phyloP scores from a whole-genome alignment of 2,329 filamentous ascomycete species.

The Verticillium nonalfalfae region DNA sequence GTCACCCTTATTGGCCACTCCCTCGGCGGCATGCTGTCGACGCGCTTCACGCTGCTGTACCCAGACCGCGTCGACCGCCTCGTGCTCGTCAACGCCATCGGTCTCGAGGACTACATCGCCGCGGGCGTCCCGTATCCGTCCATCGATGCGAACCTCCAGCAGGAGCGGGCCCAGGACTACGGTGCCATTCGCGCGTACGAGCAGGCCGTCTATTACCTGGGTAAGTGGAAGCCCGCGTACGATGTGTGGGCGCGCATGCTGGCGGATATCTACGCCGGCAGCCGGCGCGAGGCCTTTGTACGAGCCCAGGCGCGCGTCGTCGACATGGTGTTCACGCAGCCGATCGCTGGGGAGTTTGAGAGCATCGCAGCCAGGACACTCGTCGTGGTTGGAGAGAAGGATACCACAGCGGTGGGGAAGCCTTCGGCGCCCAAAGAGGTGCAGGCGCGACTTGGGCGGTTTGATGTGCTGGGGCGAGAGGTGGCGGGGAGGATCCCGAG shows the following conservation, averaged over 20 bases:
- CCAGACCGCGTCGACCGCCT: conserved; percentile 33
- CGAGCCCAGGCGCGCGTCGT: conserved; percentile 42
- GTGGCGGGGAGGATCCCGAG: conserved; percentile 35
- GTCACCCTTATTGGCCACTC: conserved; percentile 81
- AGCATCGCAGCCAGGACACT: conserved; percentile 36
- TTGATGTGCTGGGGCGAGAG: conserved; percentile 39
- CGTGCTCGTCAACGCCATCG: conserved; percentile 44
- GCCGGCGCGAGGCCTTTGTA: conserved; percentile 32
- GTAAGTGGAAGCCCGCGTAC: conserved; percentile 40
- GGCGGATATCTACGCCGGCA: conserved; percentile 41
- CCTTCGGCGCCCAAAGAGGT: conserved; percentile 40
- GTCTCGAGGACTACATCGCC: conserved; percentile 47
- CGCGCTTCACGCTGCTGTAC: conserved; percentile 45
- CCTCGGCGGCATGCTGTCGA: conserved; percentile 76
- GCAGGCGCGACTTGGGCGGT: conserved; percentile 38
- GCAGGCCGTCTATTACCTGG: conserved; percentile 40
- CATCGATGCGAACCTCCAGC: conserved; percentile 29
- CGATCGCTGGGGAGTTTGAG: conserved; percentile 43
- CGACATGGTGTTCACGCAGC: conserved; percentile 49
- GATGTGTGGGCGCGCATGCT: conserved; percentile 51
- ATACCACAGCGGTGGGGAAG: conserved; percentile 49
- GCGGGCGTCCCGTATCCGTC: conserved; percentile 39
- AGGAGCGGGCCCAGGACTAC: conserved; percentile 34
- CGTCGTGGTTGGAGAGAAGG: conserved; percentile 43
- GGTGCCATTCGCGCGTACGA: conserved; percentile 37